These are phyloP conservation scores for Colletotrichum sp. DNA, from an alignment of 2,329 filamentous ascomycete species.

Conservation along the genomic window DNA sequence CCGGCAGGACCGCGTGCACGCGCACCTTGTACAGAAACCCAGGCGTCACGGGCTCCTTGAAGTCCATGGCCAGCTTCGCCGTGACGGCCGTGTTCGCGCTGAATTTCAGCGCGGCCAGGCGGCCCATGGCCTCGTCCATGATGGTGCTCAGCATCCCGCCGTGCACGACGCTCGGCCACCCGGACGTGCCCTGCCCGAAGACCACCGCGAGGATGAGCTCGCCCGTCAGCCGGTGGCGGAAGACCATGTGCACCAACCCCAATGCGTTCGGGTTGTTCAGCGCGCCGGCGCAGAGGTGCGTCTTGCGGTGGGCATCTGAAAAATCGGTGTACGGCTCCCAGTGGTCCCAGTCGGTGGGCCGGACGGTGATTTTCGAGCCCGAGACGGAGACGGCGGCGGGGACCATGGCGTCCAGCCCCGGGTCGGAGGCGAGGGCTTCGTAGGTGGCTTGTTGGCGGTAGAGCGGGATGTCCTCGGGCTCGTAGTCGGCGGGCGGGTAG, in stretches of 20 bases:
- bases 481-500: not conserved
- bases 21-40: slow-evolving; percentile 9
- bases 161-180: slow-evolving; percentile 37
- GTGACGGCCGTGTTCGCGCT: slow-evolving; percentile 15
- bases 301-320: slow-evolving; percentile 13
- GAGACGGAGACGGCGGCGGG: not conserved
- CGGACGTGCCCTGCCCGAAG: slow-evolving; percentile 36
- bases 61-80: slow-evolving; percentile 10
- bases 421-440: not conserved
- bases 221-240: slow-evolving; percentile 29
- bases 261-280: slow-evolving; percentile 32
- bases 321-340: slow-evolving; percentile 13
- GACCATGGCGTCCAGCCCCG: not conserved
- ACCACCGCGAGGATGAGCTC: slow-evolving; percentile 34
- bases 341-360: not conserved
- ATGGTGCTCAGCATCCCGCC: slow-evolving; percentile 40
- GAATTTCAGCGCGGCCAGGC: slow-evolving; percentile 10
- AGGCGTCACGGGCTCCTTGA: slow-evolving; percentile 6
- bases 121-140: slow-evolving; percentile 42
- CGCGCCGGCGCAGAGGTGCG: slow-evolving; percentile 37
- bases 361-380: not conserved
- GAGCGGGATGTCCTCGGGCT: not conserved
- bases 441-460: not conserved
- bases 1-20: not conserved
- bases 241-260: slow-evolving; percentile 37